These are phyloP conservation scores for Kazachstania sp. DNA, from an alignment of 1,139 yeast genomes.

Conservation along the genomic window DNA sequence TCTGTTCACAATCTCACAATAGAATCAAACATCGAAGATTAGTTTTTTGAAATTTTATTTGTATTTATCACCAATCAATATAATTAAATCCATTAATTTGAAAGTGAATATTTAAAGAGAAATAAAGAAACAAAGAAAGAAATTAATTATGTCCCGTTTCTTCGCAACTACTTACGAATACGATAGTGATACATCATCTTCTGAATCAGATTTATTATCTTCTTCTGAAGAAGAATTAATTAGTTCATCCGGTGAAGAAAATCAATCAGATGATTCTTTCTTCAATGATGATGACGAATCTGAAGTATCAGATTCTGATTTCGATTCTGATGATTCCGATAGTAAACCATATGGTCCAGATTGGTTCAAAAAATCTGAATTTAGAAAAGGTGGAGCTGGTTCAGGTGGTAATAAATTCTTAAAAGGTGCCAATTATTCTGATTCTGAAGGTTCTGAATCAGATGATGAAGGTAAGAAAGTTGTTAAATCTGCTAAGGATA, in stretches of 20 bases:
- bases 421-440: slow-evolving; percentile 33
- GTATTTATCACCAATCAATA: background rate
- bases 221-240: slow-evolving; percentile 62
- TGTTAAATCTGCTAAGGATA: slow-evolving; percentile 90
- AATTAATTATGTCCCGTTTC: slow-evolving; percentile 51
- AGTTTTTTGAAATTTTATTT: background rate
- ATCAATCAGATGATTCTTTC: slow-evolving; percentile 30
- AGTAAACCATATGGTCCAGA: slow-evolving; percentile 35
- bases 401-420: slow-evolving; percentile 27
- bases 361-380: slow-evolving; percentile 35
- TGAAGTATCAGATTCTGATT: slow-evolving; percentile 38
- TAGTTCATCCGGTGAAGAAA: slow-evolving; percentile 42
- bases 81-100: background rate
- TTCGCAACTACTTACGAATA: slow-evolving; percentile 51
- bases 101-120: background rate
- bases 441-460: slow-evolving; percentile 25
- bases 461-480: slow-evolving; percentile 65
- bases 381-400: slow-evolving; percentile 30
- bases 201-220: slow-evolving; percentile 66
- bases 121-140: background rate
- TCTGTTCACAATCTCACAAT: too few relatives aligned
- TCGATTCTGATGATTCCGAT: slow-evolving; percentile 39
- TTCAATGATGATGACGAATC: slow-evolving; percentile 26
- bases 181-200: slow-evolving; percentile 59
- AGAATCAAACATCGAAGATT: background rate